Evolutionary conservation across 2,329 filamentous ascomycete genomes (phyloP), one percentile per base, ranked within the genome.

Genomic region (Pyricularia pennisetigena): DNA sequence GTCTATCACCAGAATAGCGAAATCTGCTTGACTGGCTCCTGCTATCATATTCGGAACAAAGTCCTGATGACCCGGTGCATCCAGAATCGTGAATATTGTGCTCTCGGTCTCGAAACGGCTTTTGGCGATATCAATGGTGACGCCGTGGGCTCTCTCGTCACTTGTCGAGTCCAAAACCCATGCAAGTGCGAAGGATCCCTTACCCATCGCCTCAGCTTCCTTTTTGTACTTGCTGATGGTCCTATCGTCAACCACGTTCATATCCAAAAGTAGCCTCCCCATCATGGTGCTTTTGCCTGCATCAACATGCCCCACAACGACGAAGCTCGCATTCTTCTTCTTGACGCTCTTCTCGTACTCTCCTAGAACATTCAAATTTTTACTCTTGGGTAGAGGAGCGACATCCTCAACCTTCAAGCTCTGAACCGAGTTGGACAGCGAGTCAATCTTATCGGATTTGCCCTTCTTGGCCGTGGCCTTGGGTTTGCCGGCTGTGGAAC

Each of bases 31-130:
- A 69, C 92, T 95, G 3, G 94, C 93, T 16, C 95, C 95, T 2
- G 94, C 94, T 76, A 99, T 97, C 95, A 99, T 99, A 77, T 97
- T 99, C 0, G 95, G 95, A 24, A 99, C 93, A 75, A 98, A 99
- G 76, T 99, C 95, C 70, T 89, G 87, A 78, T 99, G 95, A 0
- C 95, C 95, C 0, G 95, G 95, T 0, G 95, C 94, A 76, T 99
- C 95, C 4, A 99, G 84, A 64, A 99, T 97, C 1, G 95, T 98
- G 75, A 98, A 98, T 12, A 85, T 86, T 0, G 93, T 95, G 67
- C 85, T 90, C 1, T 92, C 88, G 0, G 96, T 99, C 75, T 96
- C 92, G 75, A 99, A 99, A 71, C 93, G 89, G 76, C 97, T 97
- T 23, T 91, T 97, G 9, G 95, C 94, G 74, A 98, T 95, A 76